These are phyloP conservation scores for Aphanomyces cochlioides DNA, from an alignment of 352 stramenopile species.

Conservation along the genomic window DNA sequence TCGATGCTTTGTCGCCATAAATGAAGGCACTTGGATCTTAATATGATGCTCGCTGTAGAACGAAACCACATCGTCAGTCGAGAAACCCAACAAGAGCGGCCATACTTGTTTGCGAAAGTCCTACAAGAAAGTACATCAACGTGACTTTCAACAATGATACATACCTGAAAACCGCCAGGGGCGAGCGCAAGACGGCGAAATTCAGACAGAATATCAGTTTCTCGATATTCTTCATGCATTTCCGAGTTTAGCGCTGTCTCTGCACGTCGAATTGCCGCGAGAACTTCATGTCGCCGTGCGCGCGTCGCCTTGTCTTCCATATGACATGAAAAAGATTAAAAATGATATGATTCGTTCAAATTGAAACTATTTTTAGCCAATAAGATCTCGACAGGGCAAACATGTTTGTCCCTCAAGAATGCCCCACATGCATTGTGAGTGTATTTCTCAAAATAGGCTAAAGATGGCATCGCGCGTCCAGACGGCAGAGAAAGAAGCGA, in stretches of 20 bases:
- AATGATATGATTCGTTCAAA: neutral
- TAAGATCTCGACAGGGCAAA: no score
- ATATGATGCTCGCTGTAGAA: constrained; percentile 18
- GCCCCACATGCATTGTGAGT: neutral
- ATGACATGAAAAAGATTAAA: neutral
- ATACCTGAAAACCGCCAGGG: constrained; percentile 16
- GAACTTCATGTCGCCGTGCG: constrained; percentile 2
- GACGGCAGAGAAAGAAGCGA: no score
- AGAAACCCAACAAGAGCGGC: constrained; percentile 50
- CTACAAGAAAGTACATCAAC: constrained; percentile 23
- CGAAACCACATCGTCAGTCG: neutral
- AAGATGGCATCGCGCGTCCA: no score
- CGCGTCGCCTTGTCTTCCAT: neutral
- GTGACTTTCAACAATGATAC: neutral
- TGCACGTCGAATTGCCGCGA: neutral
- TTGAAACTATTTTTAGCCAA: neutral
- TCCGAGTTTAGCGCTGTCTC: neutral
- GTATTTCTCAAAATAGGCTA: no score
- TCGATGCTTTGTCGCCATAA: constrained; percentile 39
- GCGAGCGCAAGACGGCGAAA: constrained; percentile 13
- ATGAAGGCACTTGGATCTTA: constrained; percentile 26
- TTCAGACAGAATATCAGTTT: neutral
- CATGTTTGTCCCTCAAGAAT: neutral
- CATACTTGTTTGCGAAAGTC: constrained; percentile 60
- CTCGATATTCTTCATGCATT: no score